Evolutionary conservation across 352 stramenopile genomes (phyloP).

Genomic region (Phytophthora melonis): DNA sequence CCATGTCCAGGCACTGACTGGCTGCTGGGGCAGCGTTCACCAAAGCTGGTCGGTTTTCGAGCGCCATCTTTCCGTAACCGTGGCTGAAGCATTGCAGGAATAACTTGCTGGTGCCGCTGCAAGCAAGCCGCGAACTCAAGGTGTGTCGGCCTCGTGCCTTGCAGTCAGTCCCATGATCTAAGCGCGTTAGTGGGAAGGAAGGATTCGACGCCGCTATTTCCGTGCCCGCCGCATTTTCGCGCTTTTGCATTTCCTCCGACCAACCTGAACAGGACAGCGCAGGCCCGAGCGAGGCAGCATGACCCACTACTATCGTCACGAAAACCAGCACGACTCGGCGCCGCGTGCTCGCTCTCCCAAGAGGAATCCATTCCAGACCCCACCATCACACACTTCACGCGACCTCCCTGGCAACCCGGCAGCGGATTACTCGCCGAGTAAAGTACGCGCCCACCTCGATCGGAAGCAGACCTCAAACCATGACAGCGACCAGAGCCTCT

Average conservation of each 20-base stretch:
- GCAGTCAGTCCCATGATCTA: constrained; percentile 18
- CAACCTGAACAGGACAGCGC: too few species aligned
- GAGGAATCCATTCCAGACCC: constrained; percentile 48
- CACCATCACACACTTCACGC: constrained; percentile 32
- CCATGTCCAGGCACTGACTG: constrained; percentile 7
- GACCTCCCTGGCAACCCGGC: constrained; percentile 30
- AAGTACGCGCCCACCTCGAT: constrained; percentile 17
- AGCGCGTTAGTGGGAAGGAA: neutral
- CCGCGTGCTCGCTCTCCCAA: constrained; percentile 21
- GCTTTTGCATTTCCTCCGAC: constrained; percentile 5
- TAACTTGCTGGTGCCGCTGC: neutral
- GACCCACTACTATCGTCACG: constrained; percentile 31
- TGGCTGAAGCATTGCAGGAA: constrained; percentile 24
- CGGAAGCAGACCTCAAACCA: constrained; percentile 23
- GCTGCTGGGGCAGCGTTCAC: neutral
- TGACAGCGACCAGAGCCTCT: constrained; percentile 67
- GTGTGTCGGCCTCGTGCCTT: constrained; percentile 2
- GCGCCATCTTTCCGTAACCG: constrained; percentile 16
- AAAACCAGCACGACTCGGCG: constrained; percentile 15
- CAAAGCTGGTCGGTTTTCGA: constrained; percentile 24
- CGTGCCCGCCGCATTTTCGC: constrained; percentile 12
- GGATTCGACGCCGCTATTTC: constrained; percentile 29
- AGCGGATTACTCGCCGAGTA: constrained; percentile 20
- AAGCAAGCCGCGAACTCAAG: neutral
- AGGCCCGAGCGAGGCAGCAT: too few species aligned